Conservation (phyloP, 1,139 yeast genomes). For the Yamadazyma friedrichii region DNA sequence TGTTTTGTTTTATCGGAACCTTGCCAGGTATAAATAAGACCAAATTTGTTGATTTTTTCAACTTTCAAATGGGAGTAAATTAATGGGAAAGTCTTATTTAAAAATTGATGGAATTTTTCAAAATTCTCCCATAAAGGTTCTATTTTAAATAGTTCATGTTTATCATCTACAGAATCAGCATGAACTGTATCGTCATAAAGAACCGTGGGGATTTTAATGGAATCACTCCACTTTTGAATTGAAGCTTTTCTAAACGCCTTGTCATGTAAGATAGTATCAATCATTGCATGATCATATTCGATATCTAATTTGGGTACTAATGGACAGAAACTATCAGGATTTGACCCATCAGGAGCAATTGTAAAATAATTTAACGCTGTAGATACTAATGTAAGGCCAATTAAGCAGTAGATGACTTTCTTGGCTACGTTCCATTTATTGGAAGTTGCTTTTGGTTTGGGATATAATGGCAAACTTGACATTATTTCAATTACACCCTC, state of each 20-base stretch:
- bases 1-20: constrained; percentile 28
- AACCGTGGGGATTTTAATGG: constrained; percentile 65
- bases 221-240: constrained; percentile 46
- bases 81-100: constrained; percentile 30
- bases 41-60: constrained; percentile 34
- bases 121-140: constrained; percentile 33
- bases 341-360: constrained; percentile 2
- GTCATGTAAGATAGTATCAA: constrained; percentile 34
- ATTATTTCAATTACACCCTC: too few species aligned
- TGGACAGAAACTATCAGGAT: constrained; percentile 36
- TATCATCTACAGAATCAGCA: constrained; percentile 22
- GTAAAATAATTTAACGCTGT: neutral
- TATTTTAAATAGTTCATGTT: constrained; percentile 24
- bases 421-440: constrained; percentile 3
- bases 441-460: neutral
- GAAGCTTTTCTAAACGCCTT: constrained; percentile 39
- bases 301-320: constrained; percentile 34
- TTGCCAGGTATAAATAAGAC: constrained; percentile 38
- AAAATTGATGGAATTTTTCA: constrained; percentile 26
- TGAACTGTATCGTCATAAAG: constrained; percentile 52
- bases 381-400: constrained; percentile 1
- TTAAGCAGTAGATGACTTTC: neutral
- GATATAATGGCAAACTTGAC: constrained; percentile 5
- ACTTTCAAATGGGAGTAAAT: constrained; percentile 29
- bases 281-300: constrained; percentile 19